Evolutionary conservation across 768 basidiomycete species (phyloP).

Genomic region (Boletales sp.): DNA sequence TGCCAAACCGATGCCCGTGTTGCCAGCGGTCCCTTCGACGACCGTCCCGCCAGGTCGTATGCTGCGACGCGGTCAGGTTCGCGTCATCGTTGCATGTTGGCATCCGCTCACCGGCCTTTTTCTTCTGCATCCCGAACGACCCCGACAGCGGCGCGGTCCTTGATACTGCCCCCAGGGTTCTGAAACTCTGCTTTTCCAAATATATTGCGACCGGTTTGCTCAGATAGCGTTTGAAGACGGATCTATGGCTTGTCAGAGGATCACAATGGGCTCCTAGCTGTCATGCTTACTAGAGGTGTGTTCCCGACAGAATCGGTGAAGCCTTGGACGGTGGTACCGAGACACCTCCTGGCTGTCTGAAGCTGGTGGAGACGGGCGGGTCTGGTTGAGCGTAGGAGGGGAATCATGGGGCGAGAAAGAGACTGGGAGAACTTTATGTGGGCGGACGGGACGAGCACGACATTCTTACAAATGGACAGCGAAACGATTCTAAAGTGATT

Average conservation of each 20-base stretch:
- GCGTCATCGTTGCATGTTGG: no score
- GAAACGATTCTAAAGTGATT: conserved; percentile 11
- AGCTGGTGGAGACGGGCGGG: conserved; percentile 12
- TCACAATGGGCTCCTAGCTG: background rate
- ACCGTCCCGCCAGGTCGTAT: conserved; percentile 93
- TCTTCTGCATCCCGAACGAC: conserved; percentile 85
- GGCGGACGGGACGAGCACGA: conserved; percentile 10
- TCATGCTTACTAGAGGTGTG: conserved; percentile 75
- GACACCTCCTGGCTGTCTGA: conserved; percentile 23
- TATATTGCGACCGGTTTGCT: conserved; percentile 78
- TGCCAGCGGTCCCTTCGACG: conserved; percentile 97
- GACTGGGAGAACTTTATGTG: background rate
- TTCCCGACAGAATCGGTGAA: conserved; percentile 90
- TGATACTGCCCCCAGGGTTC: conserved; percentile 97
- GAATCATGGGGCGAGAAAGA: conserved; percentile 5
- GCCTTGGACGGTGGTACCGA: conserved; percentile 58
- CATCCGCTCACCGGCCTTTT: conserved; percentile 58
- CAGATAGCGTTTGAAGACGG: conserved; percentile 73
- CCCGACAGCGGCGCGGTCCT: conserved; percentile 93
- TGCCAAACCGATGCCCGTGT: conserved; percentile 94
- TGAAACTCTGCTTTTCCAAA: conserved; percentile 98
- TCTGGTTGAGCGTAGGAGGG: conserved; percentile 34
- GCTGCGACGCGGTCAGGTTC: conserved; percentile 31
- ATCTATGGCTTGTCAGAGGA: conserved; percentile 50
- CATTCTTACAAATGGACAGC: conserved; percentile 11